These are phyloP conservation scores for Trametes sanguinea DNA, from an alignment of 768 basidiomycete species.

Conservation along the genomic window DNA sequence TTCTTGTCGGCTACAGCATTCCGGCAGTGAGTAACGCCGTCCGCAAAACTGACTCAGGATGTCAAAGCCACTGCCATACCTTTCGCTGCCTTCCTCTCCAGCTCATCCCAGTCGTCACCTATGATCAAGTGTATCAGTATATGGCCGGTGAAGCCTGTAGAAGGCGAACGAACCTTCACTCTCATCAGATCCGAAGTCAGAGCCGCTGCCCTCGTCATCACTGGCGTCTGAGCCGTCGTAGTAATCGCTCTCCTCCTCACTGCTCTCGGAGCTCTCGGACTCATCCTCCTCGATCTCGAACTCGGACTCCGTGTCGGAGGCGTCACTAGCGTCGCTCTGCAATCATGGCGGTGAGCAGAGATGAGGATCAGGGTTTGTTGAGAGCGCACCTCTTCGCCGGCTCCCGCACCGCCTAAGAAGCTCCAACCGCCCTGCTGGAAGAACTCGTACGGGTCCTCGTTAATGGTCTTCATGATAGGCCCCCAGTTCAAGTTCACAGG, in stretches of 20 bases:
- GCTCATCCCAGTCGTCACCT: slow-evolving; percentile 96
- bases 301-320: slow-evolving; percentile 66
- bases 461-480: slow-evolving; percentile 98
- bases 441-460: slow-evolving; percentile 93
- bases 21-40: too few relatives aligned
- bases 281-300: slow-evolving; percentile 56
- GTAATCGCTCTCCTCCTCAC: slow-evolving; percentile 57
- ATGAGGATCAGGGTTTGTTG: neutral
- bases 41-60: neutral
- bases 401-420: slow-evolving; percentile 74
- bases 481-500: slow-evolving; percentile 98
- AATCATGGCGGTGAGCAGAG: neutral
- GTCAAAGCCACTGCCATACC: slow-evolving; percentile 43
- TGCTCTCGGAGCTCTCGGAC: slow-evolving; percentile 42
- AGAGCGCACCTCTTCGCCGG: slow-evolving; percentile 63
- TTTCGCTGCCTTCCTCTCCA: slow-evolving; percentile 90
- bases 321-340: slow-evolving; percentile 64
- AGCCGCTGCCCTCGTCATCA: slow-evolving; percentile 63
- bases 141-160: neutral
- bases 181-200: slow-evolving; percentile 60
- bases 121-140: slow-evolving; percentile 7
- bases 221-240: slow-evolving; percentile 49
- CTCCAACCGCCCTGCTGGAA: slow-evolving; percentile 96
- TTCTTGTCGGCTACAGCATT: slow-evolving; percentile 48
- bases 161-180: slow-evolving; percentile 53